Evolutionary conservation across 345 rosid genomes (phyloP), one percentile per base, ranked within the genome.

Genomic region (Stellera chamaejasme): DNA sequence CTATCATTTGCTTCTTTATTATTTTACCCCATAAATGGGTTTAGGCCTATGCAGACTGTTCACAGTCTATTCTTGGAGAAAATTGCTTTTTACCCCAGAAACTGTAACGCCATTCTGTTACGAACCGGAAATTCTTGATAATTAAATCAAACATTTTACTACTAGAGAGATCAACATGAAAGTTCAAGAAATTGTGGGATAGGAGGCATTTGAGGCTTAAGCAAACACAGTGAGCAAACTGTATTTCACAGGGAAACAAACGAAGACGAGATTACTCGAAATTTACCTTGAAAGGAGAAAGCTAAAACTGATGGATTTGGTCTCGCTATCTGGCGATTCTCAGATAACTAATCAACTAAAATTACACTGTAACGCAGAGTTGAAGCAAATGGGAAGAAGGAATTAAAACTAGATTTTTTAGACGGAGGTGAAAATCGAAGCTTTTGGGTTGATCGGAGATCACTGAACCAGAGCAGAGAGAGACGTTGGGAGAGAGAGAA

Each of bases 351-450:
- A 32, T 32, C 39, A 4, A 32, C 8, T 32, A 56, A 9, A 3
- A 45, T 27, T 53, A 2, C 25, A 13, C 27, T 50, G 27, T 6
- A 52, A 54, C 15, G 53, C 12, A 23, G 45, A 45, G 44, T 23
- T 11, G 27, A 48, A 13, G 9, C 4, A 3, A 13, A 51, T 39
- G 11, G 25, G 25, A 54, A 53, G 2, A 14, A 49, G 48, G 39
- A 52, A 23, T 13, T 45, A 15, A 60, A 70, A 75, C 72, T 53
- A 65, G 43, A 54, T 32, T 15, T 45, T 59, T 45, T 51, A 51
- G 52, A 42, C 45, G 43, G 27, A 25, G 45, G 23, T 10, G 32
- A 50, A 50, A 59, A 32, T 32, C 43, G 55, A 50, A 59, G 61
- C 52, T 58, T 43, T 19, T 13, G 23, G n/a, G 15, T 27, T 59